These are phyloP conservation scores for Casuarina cunninghamiana DNA, from an alignment of 306 rosid species.

Conservation along the genomic window DNA sequence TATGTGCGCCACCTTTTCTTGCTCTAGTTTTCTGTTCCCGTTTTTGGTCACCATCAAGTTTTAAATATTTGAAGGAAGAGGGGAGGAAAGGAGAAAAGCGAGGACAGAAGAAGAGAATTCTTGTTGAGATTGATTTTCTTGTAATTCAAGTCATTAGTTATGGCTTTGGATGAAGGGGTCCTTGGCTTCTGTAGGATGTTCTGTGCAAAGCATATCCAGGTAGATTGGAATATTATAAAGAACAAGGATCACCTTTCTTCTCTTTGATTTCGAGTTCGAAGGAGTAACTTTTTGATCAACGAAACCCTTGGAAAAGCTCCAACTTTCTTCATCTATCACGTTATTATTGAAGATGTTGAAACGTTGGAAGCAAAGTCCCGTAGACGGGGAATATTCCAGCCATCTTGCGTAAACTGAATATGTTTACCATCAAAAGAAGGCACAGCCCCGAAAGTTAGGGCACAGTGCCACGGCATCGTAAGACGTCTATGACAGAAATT, in stretches of 20 bases:
- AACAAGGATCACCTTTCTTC: conserved; percentile 25
- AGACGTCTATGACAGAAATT: background rate
- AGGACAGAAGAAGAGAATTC: conserved; percentile 35
- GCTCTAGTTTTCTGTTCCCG: conserved; percentile 7
- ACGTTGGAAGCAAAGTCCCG: conserved; percentile 30
- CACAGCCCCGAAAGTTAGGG: background rate
- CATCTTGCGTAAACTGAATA: background rate
- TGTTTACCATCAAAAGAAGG: conserved; percentile 9
- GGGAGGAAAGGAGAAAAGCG: conserved; percentile 10
- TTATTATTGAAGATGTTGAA: conserved; percentile 31
- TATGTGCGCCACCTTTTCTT: no score
- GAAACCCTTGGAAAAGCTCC: conserved; percentile 28
- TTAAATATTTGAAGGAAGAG: conserved; percentile 15
- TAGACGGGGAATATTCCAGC: conserved; percentile 31
- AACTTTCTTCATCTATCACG: conserved; percentile 21
- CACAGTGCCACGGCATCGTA: background rate
- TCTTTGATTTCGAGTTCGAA: conserved; percentile 26
- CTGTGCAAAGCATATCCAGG: conserved; percentile 29
- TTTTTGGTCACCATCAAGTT: conserved; percentile 12
- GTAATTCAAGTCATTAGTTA: conserved; percentile 51
- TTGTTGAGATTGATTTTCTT: conserved; percentile 61
- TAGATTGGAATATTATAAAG: conserved; percentile 36
- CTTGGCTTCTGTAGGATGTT: conserved; percentile 58
- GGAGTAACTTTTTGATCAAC: conserved; percentile 37
- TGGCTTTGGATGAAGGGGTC: conserved; percentile 40